Evolutionary conservation across 2,329 filamentous ascomycete genomes (phyloP).

Genomic region (Trichophyton benhamiae): DNA sequence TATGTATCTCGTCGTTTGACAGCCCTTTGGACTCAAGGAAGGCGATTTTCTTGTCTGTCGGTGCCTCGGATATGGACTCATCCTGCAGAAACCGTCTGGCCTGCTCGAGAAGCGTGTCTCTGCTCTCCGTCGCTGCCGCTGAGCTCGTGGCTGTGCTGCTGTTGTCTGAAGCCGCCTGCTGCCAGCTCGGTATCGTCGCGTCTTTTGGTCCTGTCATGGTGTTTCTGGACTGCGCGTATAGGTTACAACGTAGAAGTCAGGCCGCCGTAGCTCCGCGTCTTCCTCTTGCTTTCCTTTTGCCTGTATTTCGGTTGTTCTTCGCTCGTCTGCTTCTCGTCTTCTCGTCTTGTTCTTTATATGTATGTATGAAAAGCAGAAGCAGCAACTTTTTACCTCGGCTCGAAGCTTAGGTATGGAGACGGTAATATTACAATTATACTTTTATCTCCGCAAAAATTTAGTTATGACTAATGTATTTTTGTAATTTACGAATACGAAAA

Average conservation of each 20-base stretch:
- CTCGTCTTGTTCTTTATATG: too few species aligned
- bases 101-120: conserved; percentile 44
- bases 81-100: conserved; percentile 67
- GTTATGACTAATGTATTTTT: neutral
- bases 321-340: too few species aligned
- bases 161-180: conserved; percentile 14
- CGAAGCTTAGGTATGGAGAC: neutral
- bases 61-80: conserved; percentile 55
- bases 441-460: neutral
- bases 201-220: conserved; percentile 16
- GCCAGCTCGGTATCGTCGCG: conserved; percentile 31
- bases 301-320: too few species aligned
- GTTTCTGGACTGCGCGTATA: neutral
- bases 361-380: neutral
- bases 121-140: conserved; percentile 14
- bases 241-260: neutral
- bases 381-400: conserved; percentile 3
- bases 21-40: conserved; percentile 73
- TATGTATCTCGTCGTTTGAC: conserved; percentile 52
- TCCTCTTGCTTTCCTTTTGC: too few species aligned
- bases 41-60: conserved; percentile 57
- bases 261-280: too few species aligned
- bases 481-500: neutral
- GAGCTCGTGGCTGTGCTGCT: conserved; percentile 1
- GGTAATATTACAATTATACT: neutral